Conservation (phyloP, 2,329 filamentous ascomycete species). For the Calonectria hawksworthii region DNA sequence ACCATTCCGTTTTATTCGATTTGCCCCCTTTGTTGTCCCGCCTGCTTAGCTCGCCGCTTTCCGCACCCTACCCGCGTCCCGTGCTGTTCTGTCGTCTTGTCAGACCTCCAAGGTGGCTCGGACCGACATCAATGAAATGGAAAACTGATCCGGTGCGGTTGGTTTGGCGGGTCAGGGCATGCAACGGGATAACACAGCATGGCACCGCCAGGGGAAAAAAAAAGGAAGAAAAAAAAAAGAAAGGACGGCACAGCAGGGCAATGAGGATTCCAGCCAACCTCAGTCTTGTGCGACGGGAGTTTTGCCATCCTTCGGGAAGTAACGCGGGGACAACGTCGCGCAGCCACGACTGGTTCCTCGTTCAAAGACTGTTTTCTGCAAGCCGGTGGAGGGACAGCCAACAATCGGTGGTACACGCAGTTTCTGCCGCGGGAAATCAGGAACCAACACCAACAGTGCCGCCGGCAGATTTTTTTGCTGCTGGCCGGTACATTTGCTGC, state of each 20-base stretch:
- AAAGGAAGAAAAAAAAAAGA: slow-evolving; percentile 25
- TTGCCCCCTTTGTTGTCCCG: neutral
- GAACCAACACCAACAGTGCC: slow-evolving; percentile 33
- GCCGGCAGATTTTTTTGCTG: slow-evolving; percentile 33
- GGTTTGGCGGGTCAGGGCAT: slow-evolving; percentile 15
- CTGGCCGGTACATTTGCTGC: slow-evolving; percentile 27
- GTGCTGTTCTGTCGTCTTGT: slow-evolving; percentile 27
- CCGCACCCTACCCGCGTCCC: slow-evolving; percentile 29
- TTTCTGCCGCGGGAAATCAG: slow-evolving; percentile 24
- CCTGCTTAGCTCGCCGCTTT: slow-evolving; percentile 11
- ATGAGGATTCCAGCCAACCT: slow-evolving; percentile 25
- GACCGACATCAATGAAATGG: slow-evolving; percentile 28
- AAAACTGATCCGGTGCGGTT: slow-evolving; percentile 21
- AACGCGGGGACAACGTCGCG: slow-evolving; percentile 37
- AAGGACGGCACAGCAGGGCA: slow-evolving; percentile 32
- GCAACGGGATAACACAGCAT: slow-evolving; percentile 34
- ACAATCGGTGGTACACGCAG: slow-evolving; percentile 1
- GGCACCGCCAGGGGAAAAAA: slow-evolving; percentile 38
- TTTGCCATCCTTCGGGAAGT: slow-evolving; percentile 37
- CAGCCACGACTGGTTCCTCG: slow-evolving; percentile 30
- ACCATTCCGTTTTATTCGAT: neutral
- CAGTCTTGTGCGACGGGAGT: slow-evolving; percentile 39
- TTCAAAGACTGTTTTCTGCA: slow-evolving; percentile 31
- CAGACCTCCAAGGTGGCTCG: slow-evolving; percentile 22
- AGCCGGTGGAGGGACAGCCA: neutral